These are phyloP conservation scores for Arabidopsis lyrata DNA, from an alignment of 441 rosid species.

Conservation along the genomic window DNA sequence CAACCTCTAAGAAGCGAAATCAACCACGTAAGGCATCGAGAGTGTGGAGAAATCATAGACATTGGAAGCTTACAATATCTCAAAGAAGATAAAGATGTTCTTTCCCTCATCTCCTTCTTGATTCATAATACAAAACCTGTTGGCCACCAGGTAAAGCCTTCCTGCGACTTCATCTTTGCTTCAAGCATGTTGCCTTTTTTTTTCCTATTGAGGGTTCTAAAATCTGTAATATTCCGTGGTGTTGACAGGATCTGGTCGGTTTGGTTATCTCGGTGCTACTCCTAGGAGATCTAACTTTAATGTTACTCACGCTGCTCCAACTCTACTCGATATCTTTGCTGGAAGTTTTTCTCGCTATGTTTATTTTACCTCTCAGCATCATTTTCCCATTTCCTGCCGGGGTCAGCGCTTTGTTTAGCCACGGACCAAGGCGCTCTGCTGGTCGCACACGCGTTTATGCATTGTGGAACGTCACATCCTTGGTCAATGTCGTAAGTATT, in stretches of 20 bases:
- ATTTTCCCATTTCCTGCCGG: conserved; percentile 90
- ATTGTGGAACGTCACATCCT: conserved; percentile 83
- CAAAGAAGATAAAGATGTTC: conserved; percentile 60
- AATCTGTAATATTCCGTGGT: conserved; percentile 1
- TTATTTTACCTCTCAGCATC: conserved; percentile 78
- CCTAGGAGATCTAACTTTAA: conserved; percentile 82
- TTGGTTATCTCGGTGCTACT: conserved; percentile 80
- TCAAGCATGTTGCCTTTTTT: conserved; percentile 31
- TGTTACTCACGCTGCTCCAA: conserved; percentile 85
- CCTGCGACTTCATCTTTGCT: conserved; percentile 12
- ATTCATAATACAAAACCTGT: conserved; percentile 80
- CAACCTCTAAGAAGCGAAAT: conserved; percentile 30
- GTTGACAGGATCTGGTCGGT: conserved; percentile 84
- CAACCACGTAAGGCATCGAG: conserved; percentile 45
- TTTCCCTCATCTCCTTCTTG: conserved; percentile 65
- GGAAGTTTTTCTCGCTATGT: conserved; percentile 66
- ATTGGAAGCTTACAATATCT: conserved; percentile 65
- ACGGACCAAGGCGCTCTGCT: conserved; percentile 88
- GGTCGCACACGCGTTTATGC: conserved; percentile 84
- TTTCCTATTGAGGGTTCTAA: background rate
- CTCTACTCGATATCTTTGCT: conserved; percentile 82
- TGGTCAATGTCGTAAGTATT: conserved; percentile 82
- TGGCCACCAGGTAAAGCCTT: conserved; percentile 79
- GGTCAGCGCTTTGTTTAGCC: conserved; percentile 89
- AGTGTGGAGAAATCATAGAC: conserved; percentile 69